phyloP scores from a whole-genome alignment of 2,329 filamentous ascomycete species.

The Sphaerulina populicola region DNA sequence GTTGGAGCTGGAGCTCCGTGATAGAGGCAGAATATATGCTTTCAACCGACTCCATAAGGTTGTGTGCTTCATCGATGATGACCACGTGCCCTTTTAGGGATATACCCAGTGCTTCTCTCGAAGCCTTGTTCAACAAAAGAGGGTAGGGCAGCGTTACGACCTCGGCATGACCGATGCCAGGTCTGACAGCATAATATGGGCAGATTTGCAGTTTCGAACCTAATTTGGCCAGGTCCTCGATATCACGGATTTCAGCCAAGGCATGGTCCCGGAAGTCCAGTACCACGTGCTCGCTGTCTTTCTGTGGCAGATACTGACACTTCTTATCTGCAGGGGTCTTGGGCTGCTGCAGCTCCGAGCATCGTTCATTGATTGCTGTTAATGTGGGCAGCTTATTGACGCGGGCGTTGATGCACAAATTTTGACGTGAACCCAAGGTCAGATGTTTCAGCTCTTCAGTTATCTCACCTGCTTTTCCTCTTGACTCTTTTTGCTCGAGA shows the following conservation, averaged over 20 bases:
- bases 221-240: slow-evolving; percentile 75
- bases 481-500: slow-evolving; percentile 12
- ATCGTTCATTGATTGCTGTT: slow-evolving; percentile 86
- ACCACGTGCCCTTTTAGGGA: slow-evolving; percentile 80
- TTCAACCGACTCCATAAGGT: slow-evolving; percentile 89
- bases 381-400: slow-evolving; percentile 62
- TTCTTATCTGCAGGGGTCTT: slow-evolving; percentile 53
- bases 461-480: slow-evolving; percentile 10
- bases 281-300: slow-evolving; percentile 62
- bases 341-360: slow-evolving; percentile 78
- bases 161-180: slow-evolving; percentile 64
- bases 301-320: slow-evolving; percentile 70
- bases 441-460: slow-evolving; percentile 67
- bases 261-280: slow-evolving; percentile 78
- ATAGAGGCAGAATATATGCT: slow-evolving; percentile 77
- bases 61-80: slow-evolving; percentile 96
- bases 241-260: slow-evolving; percentile 78
- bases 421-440: slow-evolving; percentile 76
- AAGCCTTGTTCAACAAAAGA: slow-evolving; percentile 74
- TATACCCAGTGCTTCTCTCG: slow-evolving; percentile 77
- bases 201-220: slow-evolving; percentile 75
- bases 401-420: slow-evolving; percentile 78
- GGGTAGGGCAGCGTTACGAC: slow-evolving; percentile 91
- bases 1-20: slow-evolving; percentile 61
- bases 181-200: slow-evolving; percentile 90